These are phyloP conservation scores for Diplodia seriata DNA, from an alignment of 2,329 filamentous ascomycete genomes.

Conservation along the genomic window DNA sequence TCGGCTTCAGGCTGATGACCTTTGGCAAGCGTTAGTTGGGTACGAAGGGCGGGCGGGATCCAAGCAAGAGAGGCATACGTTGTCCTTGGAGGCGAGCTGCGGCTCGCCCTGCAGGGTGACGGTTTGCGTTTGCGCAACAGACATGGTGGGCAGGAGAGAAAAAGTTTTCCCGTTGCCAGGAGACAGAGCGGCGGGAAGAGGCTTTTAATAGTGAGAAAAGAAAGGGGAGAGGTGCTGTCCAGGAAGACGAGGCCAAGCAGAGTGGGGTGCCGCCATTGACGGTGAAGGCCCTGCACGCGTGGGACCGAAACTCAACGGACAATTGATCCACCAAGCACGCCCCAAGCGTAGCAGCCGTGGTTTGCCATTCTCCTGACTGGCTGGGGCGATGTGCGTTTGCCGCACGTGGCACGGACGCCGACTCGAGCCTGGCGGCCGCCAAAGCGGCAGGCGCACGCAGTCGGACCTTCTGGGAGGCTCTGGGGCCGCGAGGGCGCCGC, in stretches of 20 bases:
- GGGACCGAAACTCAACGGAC: slow-evolving; percentile 24
- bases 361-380: slow-evolving; percentile 29
- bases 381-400: slow-evolving; percentile 25
- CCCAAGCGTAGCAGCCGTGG: slow-evolving; percentile 25
- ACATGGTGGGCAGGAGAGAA: slow-evolving; percentile 15
- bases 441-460: slow-evolving; percentile 10
- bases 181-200: not conserved
- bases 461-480: not conserved
- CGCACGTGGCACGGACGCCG: slow-evolving; percentile 22
- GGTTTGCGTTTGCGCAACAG: slow-evolving; percentile 26
- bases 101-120: slow-evolving; percentile 26
- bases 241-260: slow-evolving; percentile 12
- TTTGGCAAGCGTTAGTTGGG: slow-evolving; percentile 5
- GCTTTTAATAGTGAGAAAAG: not conserved
- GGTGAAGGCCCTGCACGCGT: slow-evolving; percentile 6
- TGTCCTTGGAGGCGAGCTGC: slow-evolving; percentile 7
- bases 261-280: slow-evolving; percentile 19
- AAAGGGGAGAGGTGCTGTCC: slow-evolving; percentile 14
- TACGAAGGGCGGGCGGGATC: not conserved
- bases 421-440: slow-evolving; percentile 20
- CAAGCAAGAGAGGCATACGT: not conserved
- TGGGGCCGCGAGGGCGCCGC: not conserved
- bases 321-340: slow-evolving; percentile 23
- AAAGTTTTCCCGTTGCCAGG: slow-evolving; percentile 6
- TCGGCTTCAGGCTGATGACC: slow-evolving; percentile 17